Conservation (phyloP, 2,329 filamentous ascomycete genomes). For the Trichoderma sp. region DNA sequence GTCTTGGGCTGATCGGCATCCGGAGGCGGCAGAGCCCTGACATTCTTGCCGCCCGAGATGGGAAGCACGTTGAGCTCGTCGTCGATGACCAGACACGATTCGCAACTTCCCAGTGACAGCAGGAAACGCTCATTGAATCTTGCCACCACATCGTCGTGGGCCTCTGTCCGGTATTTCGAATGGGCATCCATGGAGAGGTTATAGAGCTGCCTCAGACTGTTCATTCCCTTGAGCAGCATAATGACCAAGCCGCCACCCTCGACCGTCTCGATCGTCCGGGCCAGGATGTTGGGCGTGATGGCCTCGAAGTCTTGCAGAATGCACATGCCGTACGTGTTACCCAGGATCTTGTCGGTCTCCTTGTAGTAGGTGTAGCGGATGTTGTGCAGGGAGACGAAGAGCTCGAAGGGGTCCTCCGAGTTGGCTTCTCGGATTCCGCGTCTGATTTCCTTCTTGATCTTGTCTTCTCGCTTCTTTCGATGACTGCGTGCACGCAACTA, state of each 20-base stretch:
- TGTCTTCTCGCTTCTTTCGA: slow-evolving; percentile 95
- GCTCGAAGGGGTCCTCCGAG: slow-evolving; percentile 91
- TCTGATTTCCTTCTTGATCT: slow-evolving; percentile 98
- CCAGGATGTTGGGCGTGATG: slow-evolving; percentile 93
- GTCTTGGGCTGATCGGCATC: slow-evolving; percentile 74
- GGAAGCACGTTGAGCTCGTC: slow-evolving; percentile 97
- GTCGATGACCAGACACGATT: slow-evolving; percentile 92
- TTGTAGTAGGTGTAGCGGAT: slow-evolving; percentile 99
- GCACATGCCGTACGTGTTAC: slow-evolving; percentile 98
- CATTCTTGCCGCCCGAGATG: slow-evolving; percentile 91
- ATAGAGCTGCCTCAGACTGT: slow-evolving; percentile 94
- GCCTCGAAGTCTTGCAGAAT: slow-evolving; percentile 98
- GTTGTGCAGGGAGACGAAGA: slow-evolving; percentile 94
- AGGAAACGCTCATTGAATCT: slow-evolving; percentile 98
- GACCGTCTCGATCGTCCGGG: slow-evolving; percentile 94
- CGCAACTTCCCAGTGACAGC: slow-evolving; percentile 90
- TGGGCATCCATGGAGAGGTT: slow-evolving; percentile 98
- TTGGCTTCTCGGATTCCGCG: slow-evolving; percentile 90
- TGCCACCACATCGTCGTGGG: slow-evolving; percentile 90
- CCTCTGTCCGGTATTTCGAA: slow-evolving; percentile 93
- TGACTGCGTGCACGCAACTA: slow-evolving; percentile 50
- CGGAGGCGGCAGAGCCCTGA: slow-evolving; percentile 77
- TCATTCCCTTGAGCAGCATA: slow-evolving; percentile 92
- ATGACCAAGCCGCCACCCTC: slow-evolving; percentile 93
- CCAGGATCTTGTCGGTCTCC: slow-evolving; percentile 97